Conservation (phyloP, 345 rosid genomes). For the Garcia nutans region DNA sequence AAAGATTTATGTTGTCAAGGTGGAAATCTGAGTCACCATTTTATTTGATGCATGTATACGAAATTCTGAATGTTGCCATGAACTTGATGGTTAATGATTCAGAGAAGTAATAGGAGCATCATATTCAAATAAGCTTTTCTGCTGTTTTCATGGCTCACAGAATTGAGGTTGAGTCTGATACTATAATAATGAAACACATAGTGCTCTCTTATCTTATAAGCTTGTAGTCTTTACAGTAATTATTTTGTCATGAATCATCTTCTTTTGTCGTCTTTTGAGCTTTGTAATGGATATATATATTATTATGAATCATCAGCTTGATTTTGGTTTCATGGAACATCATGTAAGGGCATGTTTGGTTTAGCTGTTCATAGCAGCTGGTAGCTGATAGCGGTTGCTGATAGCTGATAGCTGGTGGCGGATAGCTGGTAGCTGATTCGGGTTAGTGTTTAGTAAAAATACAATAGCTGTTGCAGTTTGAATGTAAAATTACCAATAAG, state of each 20-base stretch:
- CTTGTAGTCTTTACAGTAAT: too few relatives aligned
- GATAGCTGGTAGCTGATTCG: too few relatives aligned
- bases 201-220: neutral
- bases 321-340: neutral
- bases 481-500: too few relatives aligned
- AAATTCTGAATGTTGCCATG: neutral
- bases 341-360: too few relatives aligned
- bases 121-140: neutral
- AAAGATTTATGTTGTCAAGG: neutral
- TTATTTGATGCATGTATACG: neutral
- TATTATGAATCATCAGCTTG: neutral
- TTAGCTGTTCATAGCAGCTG: too few relatives aligned
- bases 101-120: neutral
- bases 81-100: too few relatives aligned
- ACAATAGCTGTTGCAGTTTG: too few relatives aligned
- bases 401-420: too few relatives aligned
- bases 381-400: too few relatives aligned
- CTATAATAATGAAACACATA: neutral
- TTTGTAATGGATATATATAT: neutral
- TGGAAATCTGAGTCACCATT: slow-evolving; percentile 10
- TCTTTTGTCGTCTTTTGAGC: neutral
- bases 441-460: too few relatives aligned
- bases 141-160: neutral
- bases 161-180: neutral
- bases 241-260: neutral